phyloP scores from a whole-genome alignment of 768 basidiomycete species.

The Suillus paluster region DNA sequence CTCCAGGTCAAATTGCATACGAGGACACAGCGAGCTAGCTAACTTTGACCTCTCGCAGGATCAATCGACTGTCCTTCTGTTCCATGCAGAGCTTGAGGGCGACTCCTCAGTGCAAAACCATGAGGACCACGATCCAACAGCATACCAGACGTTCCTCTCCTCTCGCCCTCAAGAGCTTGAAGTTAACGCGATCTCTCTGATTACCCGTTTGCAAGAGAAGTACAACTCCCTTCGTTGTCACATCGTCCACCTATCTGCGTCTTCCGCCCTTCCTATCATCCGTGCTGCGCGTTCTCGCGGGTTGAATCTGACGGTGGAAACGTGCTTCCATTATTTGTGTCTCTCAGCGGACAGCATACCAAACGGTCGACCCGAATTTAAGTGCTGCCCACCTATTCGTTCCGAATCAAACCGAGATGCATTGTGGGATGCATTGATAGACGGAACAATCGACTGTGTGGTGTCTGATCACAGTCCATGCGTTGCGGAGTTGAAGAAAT shows the following conservation, averaged over 20 bases:
- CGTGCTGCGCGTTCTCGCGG: slow-evolving; percentile 67
- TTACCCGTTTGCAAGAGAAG: slow-evolving; percentile 63
- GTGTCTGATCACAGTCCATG: slow-evolving; percentile 98
- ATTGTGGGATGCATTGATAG: slow-evolving; percentile 82
- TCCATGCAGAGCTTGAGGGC: slow-evolving; percentile 88
- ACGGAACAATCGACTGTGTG: slow-evolving; percentile 87
- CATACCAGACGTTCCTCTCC: slow-evolving; percentile 81
- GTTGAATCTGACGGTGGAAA: slow-evolving; percentile 86
- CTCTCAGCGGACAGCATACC: slow-evolving; percentile 77
- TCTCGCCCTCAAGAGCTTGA: slow-evolving; percentile 87
- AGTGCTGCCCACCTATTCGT: slow-evolving; percentile 96
- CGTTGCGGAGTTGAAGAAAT: slow-evolving; percentile 75
- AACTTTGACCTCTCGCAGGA: slow-evolving; percentile 47
- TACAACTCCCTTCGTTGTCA: slow-evolving; percentile 81
- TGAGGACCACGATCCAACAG: slow-evolving; percentile 45
- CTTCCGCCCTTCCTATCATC: slow-evolving; percentile 78
- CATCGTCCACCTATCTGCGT: slow-evolving; percentile 94
- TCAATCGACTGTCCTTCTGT: slow-evolving; percentile 73
- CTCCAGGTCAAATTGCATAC: slow-evolving; percentile 57
- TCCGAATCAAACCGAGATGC: slow-evolving; percentile 68
- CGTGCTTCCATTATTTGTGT: slow-evolving; percentile 96
- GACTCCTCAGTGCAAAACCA: slow-evolving; percentile 18
- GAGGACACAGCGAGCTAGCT: neutral
- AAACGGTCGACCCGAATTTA: slow-evolving; percentile 80
- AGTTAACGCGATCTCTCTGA: slow-evolving; percentile 77